Evolutionary conservation across 1,284 basidiomycete genomes (phyloP), one percentile per base, ranked within the genome.

Genomic region (Volvariella surrecta): DNA sequence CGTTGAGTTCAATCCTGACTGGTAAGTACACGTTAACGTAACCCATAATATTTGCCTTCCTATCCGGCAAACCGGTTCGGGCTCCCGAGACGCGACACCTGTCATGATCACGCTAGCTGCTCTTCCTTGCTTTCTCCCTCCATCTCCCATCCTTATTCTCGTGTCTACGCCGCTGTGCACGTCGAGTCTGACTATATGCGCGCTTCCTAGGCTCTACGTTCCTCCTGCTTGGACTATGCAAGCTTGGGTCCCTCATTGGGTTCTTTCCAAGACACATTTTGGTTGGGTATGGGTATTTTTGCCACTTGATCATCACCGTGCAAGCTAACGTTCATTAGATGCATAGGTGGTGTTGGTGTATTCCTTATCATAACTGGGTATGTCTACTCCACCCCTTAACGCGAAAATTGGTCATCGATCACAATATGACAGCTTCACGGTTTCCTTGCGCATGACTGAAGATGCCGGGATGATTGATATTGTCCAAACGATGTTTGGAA

Each of bases 211-310:
- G 60, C 21, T 55, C 90, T n/a, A 74, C 89, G 0, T 96, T 96
- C 64, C 82, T 92, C 57, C 57, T 83, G 9, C 74, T 96, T n/a
- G 95, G 95, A 13, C 75, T 76, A 9, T 76, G 96, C 46, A 79
- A 79, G 20, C 72, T 98, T 4, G 95, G 95, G 3, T 73, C 79
- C 3, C 64, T 98, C 22, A 86, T 97, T 44, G 93, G 94, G 0
- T 99, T 98, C 66, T 98, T 99, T 66, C 95, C 95, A 9, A 74
- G 95, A 6, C 94, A 97, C 60, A 97, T 98, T 57, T 73, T 95
- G 7, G 89, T 96, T 9, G 92, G 92, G 72, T 87, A 53, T 49
- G 73, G 55, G 15, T 28, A 6, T 28, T 28, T 28, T 28, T 28
- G 24, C n/a, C n/a, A 28, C 11, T 28, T 6, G 24, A 28, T 28